phyloP scores from a whole-genome alignment of 225 moss, liverwort and hornwort species.

The Marchantia paleacea region DNA sequence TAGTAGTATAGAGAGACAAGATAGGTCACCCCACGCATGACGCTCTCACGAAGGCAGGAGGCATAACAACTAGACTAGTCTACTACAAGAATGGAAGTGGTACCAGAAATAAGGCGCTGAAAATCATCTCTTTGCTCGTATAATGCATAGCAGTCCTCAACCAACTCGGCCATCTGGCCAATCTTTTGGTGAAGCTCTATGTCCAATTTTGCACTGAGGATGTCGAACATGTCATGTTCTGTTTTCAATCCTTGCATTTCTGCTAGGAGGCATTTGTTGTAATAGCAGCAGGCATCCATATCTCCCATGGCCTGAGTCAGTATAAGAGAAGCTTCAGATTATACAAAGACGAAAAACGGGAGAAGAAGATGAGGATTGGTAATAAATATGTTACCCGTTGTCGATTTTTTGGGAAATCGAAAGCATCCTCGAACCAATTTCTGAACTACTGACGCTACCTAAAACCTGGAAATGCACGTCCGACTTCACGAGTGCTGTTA shows the following conservation, averaged over 20 bases:
- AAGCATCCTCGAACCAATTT: not conserved
- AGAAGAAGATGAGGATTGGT: not conserved
- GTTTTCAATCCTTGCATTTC: constrained; percentile 74
- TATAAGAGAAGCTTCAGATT: not conserved
- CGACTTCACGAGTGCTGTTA: not conserved
- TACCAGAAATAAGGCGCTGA: constrained; percentile 84
- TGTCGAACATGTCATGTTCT: constrained; percentile 80
- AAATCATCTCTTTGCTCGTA: constrained; percentile 89
- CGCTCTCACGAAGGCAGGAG: not conserved
- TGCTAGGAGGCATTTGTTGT: constrained; percentile 82
- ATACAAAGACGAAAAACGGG: not conserved
- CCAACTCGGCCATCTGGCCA: constrained; percentile 59
- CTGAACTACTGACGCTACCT: not conserved
- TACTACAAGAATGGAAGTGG: not conserved
- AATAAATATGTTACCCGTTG: not conserved
- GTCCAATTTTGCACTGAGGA: constrained; percentile 74
- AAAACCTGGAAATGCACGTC: not conserved
- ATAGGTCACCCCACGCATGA: no score
- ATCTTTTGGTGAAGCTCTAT: constrained; percentile 73
- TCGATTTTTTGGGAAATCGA: not conserved
- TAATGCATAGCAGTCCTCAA: constrained; percentile 68
- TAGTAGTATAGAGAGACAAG: no score
- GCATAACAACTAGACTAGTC: not conserved
- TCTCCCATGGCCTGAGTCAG: constrained; percentile 76
- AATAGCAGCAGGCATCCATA: constrained; percentile 67